phyloP scores from a whole-genome alignment of 1,284 basidiomycete species.

The Ustilago curta region DNA sequence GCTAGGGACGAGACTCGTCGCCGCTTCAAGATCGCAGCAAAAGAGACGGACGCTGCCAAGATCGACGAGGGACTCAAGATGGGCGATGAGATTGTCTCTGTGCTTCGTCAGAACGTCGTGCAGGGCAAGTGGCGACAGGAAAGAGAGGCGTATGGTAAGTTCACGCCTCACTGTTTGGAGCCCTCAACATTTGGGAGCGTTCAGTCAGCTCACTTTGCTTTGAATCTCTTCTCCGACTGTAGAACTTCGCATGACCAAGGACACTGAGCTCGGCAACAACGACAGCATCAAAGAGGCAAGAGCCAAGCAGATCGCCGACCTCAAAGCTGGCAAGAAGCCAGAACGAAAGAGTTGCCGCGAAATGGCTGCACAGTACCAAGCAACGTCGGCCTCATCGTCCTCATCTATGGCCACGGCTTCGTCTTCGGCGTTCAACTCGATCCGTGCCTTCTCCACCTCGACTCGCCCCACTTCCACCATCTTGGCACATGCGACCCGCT shows the following conservation, averaged over 20 bases:
- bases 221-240: background rate
- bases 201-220: background rate
- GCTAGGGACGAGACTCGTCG: conserved; percentile 56
- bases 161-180: background rate
- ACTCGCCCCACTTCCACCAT: conserved; percentile 19
- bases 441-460: conserved; percentile 38
- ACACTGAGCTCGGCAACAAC: conserved; percentile 67
- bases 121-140: conserved; percentile 62
- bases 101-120: conserved; percentile 66
- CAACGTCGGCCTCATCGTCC: conserved; percentile 25
- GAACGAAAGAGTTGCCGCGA: conserved; percentile 50
- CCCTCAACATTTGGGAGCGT: background rate
- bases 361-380: conserved; percentile 41
- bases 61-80: conserved; percentile 61
- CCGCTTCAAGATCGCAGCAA: conserved; percentile 46
- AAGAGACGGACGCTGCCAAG: conserved; percentile 52
- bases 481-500: conserved; percentile 20
- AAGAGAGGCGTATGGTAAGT: conserved; percentile 47
- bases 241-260: conserved; percentile 62
- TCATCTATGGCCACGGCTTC: conserved; percentile 40
- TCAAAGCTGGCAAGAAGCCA: conserved; percentile 56
- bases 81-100: conserved; percentile 61
- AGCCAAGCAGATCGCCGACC: conserved; percentile 55
- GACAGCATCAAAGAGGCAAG: conserved; percentile 62
- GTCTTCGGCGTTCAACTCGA: conserved; percentile 25